phyloP scores from a whole-genome alignment of 495 filamentous ascomycete species.

The Oleoguttula mirabilis region DNA sequence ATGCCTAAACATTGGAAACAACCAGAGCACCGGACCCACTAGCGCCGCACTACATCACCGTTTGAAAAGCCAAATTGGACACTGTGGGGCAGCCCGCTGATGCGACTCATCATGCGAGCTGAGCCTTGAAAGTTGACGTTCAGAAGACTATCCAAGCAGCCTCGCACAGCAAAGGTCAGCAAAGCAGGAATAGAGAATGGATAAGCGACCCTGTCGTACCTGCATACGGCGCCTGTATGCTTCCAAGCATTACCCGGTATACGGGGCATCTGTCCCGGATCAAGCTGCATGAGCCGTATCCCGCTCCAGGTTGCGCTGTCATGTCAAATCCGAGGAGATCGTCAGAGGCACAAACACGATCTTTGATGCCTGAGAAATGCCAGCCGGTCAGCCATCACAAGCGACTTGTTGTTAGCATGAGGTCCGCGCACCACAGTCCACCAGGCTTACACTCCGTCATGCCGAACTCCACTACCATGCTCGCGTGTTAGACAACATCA shows the following conservation, averaged over 20 bases:
- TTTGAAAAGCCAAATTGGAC: background rate
- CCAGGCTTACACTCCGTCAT: background rate
- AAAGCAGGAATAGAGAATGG: background rate
- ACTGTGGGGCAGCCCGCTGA: background rate
- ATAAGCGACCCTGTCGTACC: background rate
- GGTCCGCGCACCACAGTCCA: background rate
- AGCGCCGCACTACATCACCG: conserved; percentile 6
- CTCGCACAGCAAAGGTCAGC: background rate
- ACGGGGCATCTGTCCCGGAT: no score
- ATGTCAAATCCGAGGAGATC: background rate
- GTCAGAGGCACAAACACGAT: no score
- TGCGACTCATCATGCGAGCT: background rate
- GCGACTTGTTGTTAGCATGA: background rate
- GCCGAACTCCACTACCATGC: background rate
- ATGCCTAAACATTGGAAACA: background rate
- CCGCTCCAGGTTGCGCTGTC: background rate
- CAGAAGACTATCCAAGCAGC: background rate
- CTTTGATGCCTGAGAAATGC: no score
- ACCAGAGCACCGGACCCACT: background rate
- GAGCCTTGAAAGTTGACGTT: background rate
- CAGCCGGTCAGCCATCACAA: no score
- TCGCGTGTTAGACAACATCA: background rate
- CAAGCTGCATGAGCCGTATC: no score
- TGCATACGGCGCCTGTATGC: background rate
- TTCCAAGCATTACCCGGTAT: background rate